Conservation (phyloP, 768 basidiomycete species). For the Tricholoma flavovirens region DNA sequence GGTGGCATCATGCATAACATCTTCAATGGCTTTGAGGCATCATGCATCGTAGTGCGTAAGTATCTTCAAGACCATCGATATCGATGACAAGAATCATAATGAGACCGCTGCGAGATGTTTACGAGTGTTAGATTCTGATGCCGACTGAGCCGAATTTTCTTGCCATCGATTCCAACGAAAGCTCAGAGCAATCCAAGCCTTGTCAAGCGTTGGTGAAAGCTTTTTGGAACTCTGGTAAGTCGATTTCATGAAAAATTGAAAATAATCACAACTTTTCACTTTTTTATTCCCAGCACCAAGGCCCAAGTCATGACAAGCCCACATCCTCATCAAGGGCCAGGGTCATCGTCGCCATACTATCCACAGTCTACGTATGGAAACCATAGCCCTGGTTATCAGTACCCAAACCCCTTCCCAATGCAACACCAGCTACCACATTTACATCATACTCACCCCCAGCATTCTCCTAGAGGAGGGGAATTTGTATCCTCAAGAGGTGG, state of each 20-base stretch:
- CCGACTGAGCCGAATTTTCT: too few relatives aligned
- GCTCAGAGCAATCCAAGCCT: too few relatives aligned
- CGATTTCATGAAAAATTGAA: too few relatives aligned
- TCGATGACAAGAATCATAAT: too few relatives aligned
- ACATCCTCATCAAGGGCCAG: conserved; percentile 19
- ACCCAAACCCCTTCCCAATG: conserved; percentile 31
- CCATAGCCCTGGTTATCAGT: conserved; percentile 23
- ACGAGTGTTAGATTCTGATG: too few relatives aligned
- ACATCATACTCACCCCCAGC: conserved; percentile 27
- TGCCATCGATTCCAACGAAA: too few relatives aligned
- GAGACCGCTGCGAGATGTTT: too few relatives aligned
- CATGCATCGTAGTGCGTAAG: too few relatives aligned
- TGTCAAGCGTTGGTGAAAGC: background rate
- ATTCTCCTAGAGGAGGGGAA: conserved; percentile 25
- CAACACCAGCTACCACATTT: conserved; percentile 26
- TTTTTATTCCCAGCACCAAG: background rate
- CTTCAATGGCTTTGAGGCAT: too few relatives aligned
- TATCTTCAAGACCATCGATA: too few relatives aligned
- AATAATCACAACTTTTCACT: background rate
- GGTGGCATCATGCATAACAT: too few relatives aligned
- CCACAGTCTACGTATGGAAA: conserved; percentile 26
- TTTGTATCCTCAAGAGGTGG: conserved; percentile 32
- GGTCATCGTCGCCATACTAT: conserved; percentile 15
- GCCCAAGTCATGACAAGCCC: conserved; percentile 13
- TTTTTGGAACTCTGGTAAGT: background rate